phyloP scores from a whole-genome alignment of 345 rosid species.

The Psidium friedrichsthalianum region DNA sequence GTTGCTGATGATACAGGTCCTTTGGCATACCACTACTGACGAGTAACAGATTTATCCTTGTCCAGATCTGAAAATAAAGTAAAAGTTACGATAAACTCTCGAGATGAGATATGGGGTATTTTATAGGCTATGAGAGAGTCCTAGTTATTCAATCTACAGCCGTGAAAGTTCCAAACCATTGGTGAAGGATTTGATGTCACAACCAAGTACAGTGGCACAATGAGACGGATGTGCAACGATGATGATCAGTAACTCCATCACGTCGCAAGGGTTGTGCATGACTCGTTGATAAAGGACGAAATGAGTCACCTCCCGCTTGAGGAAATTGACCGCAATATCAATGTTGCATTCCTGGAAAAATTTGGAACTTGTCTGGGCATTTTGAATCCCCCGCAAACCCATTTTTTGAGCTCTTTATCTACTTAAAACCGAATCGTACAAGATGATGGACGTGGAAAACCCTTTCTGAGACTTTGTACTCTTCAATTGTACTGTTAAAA shows the following conservation, averaged over 20 bases:
- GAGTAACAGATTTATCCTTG: background rate
- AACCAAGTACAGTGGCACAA: background rate
- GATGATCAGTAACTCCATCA: background rate
- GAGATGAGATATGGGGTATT: background rate
- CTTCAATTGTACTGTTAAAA: background rate
- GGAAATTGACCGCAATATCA: background rate
- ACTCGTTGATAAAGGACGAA: background rate
- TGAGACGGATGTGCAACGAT: background rate
- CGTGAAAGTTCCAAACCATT: background rate
- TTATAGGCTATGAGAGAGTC: background rate
- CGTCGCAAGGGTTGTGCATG: background rate
- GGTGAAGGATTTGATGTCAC: background rate
- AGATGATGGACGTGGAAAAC: background rate
- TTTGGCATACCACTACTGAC: background rate
- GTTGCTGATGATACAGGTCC: background rate
- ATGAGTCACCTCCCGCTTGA: background rate
- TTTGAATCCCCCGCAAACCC: background rate
- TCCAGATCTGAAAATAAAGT: accelerated
- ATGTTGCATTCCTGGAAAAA: background rate
- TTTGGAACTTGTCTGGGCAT: background rate
- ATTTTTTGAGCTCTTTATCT: background rate
- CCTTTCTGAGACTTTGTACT: background rate
- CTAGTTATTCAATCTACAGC: background rate
- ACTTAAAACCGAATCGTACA: background rate
- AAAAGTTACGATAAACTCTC: background rate